Percentiles rank a stretch among this genome's conserved stretches.
These are phyloP conservation scores for Sambucus nigra DNA, from an alignment of 129 eudicot species.

Conservation along the genomic window DNA sequence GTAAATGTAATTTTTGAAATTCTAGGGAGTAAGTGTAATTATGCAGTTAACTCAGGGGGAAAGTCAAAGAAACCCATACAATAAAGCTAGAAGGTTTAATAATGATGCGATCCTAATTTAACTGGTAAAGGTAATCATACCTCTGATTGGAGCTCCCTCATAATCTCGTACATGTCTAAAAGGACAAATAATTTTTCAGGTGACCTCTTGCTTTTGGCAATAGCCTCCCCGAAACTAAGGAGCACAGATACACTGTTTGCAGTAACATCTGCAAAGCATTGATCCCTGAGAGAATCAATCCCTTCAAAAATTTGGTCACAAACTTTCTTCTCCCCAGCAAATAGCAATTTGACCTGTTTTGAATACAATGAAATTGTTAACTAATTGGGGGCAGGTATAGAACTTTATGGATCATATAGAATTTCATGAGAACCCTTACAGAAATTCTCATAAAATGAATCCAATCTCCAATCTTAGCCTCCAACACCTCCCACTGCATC, in stretches of 20 bases:
- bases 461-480: conserved; percentile 96
- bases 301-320: conserved; percentile 73
- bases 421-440: conserved; percentile 27
- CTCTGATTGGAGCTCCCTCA: conserved; percentile 92
- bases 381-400: not conserved
- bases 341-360: conserved; percentile 65
- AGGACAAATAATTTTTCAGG: conserved; percentile 93
- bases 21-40: too few relatives aligned
- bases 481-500: conserved; percentile 94
- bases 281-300: conserved; percentile 55
- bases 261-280: conserved; percentile 71
- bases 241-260: conserved; percentile 51
- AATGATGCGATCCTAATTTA: too few relatives aligned
- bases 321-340: conserved; percentile 69
- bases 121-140: conserved; percentile 24
- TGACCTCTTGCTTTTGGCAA: conserved; percentile 85
- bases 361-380: not conserved
- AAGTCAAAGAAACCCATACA: too few relatives aligned
- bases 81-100: too few relatives aligned
- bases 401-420: not conserved
- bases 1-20: too few relatives aligned
- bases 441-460: conserved; percentile 79
- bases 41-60: too few relatives aligned
- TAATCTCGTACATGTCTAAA: conserved; percentile 92
- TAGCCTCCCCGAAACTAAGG: conserved; percentile 91